Conservation (phyloP, 2,329 filamentous ascomycete genomes). For the Periconia macrospinosa region DNA sequence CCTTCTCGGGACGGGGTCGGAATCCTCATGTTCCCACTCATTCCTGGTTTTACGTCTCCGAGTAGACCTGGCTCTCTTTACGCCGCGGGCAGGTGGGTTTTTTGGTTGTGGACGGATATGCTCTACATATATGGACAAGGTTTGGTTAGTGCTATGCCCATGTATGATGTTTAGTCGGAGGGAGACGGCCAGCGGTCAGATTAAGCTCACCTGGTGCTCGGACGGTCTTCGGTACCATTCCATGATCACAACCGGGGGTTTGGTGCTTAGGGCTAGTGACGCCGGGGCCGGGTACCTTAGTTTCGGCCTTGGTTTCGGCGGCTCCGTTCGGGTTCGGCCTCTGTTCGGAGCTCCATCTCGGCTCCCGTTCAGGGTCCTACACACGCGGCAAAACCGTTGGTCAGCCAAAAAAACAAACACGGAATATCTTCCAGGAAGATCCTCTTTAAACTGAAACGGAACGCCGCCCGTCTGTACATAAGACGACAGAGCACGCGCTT, state of each 20-base stretch:
- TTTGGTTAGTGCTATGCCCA: neutral
- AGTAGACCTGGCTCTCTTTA: constrained; percentile 7
- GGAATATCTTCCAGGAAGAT: neutral
- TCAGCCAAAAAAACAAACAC: neutral
- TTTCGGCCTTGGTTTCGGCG: neutral
- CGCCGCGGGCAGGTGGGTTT: neutral
- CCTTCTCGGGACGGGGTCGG: constrained; percentile 6
- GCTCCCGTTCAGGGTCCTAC: neutral
- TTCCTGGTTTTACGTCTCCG: neutral
- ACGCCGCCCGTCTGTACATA: neutral
- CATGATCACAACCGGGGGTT: neutral
- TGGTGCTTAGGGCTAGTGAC: neutral
- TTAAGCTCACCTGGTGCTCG: neutral
- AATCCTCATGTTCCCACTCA: constrained; percentile 9
- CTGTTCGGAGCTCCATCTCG: neutral
- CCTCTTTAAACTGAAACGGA: neutral
- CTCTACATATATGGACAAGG: too few relatives aligned
- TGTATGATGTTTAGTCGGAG: neutral
- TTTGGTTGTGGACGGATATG: neutral
- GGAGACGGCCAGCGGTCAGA: neutral
- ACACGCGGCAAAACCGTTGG: neutral
- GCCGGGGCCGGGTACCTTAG: neutral
- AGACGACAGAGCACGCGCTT: neutral
- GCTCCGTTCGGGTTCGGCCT: neutral
- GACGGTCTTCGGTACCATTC: neutral